Evolutionary conservation across 331 rosid species (phyloP).

Genomic region (Malus hybrid): DNA sequence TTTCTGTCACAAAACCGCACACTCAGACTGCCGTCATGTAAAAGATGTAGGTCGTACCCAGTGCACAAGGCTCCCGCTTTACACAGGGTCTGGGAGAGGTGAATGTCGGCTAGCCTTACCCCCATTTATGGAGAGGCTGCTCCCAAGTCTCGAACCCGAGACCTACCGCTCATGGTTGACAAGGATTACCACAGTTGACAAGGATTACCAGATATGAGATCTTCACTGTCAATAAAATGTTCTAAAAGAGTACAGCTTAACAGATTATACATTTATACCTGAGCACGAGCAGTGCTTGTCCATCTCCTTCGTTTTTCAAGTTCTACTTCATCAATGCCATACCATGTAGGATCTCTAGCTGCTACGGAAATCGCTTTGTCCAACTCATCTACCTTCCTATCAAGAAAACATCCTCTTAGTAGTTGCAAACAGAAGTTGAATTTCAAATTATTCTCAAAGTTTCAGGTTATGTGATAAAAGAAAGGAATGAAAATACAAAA

Average conservation of each 20-base stretch:
- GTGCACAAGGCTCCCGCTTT: too few species aligned
- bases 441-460: not conserved
- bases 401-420: constrained; percentile 57
- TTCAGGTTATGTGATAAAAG: not conserved
- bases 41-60: too few species aligned
- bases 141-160: too few species aligned
- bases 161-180: too few species aligned
- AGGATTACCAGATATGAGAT: not conserved
- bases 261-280: constrained; percentile 39
- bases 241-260: not conserved
- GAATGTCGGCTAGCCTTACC: too few species aligned
- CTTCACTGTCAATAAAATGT: not conserved
- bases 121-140: too few species aligned
- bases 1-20: not conserved
- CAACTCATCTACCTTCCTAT: constrained; percentile 98
- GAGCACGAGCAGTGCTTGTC: constrained; percentile 76
- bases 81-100: too few species aligned
- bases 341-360: constrained; percentile 80
- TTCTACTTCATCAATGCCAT: constrained; percentile 84
- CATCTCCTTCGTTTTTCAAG: constrained; percentile 86
- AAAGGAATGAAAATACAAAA: not conserved
- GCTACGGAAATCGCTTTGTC: constrained; percentile 89
- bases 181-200: not conserved
- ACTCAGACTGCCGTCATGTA: not conserved
- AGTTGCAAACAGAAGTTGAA: constrained; percentile 5